phyloP scores from a whole-genome alignment of 768 basidiomycete genomes.

The Rhizopogon roseolus region DNA sequence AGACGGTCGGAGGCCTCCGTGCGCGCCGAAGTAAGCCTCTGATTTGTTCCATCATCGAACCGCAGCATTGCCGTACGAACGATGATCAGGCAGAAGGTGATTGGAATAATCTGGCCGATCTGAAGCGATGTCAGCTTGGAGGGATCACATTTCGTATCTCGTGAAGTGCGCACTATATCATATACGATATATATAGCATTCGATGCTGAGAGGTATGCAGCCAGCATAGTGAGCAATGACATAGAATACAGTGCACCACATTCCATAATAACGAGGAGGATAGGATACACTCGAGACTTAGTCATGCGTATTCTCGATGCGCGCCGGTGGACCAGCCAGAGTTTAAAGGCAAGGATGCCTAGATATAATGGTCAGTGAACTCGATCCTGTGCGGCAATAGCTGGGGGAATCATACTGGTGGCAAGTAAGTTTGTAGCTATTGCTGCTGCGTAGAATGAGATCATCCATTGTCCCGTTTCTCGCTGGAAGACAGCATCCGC shows the following conservation, averaged over 20 bases:
- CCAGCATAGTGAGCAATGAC: too few relatives aligned
- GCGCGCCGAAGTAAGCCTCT: background rate
- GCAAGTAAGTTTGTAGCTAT: conserved; percentile 7
- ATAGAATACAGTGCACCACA: too few relatives aligned
- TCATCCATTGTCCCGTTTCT: conserved; percentile 7
- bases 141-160: background rate
- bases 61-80: too few relatives aligned
- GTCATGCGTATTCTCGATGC: background rate
- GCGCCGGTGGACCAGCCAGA: background rate
- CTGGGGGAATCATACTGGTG: background rate
- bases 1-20: too few relatives aligned
- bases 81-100: too few relatives aligned
- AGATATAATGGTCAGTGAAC: background rate
- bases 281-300: background rate
- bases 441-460: conserved; percentile 7
- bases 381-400: background rate
- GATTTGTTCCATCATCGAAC: background rate
- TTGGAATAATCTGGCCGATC: background rate
- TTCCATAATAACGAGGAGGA: background rate
- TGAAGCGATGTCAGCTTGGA: background rate
- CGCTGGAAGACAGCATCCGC: conserved; percentile 1
- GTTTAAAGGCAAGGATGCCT: background rate
- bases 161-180: background rate
- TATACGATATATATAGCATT: background rate
- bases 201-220: background rate